Evolutionary conservation across 345 rosid species (phyloP).

Genomic region (Eucalyptus albens): DNA sequence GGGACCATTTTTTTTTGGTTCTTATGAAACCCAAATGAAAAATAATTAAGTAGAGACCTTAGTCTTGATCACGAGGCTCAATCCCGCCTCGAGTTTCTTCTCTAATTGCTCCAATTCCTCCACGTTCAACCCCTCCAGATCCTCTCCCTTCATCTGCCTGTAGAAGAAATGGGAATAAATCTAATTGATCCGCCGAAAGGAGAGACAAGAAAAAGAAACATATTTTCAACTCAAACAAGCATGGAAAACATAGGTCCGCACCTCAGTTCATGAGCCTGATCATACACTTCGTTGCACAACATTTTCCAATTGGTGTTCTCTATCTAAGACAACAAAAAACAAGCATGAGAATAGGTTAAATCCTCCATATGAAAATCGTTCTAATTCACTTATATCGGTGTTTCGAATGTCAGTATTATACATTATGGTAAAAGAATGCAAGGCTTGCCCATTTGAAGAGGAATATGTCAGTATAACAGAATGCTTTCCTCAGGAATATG

Average conservation of each 20-base stretch:
- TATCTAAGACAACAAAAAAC: too few species aligned
- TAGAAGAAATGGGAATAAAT: not conserved
- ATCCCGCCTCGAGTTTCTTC: not conserved
- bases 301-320: not conserved
- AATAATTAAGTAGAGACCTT: not conserved
- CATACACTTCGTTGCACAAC: not conserved
- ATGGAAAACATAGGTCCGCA: not conserved
- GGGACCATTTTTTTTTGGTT: not conserved
- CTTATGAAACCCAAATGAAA: not conserved
- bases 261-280: not conserved
- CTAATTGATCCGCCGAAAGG: not conserved
- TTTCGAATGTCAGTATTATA: not conserved
- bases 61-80: not conserved
- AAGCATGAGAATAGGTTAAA: not conserved
- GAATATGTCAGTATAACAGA: not conserved
- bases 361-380: not conserved
- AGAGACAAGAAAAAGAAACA: not conserved
- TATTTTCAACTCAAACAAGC: not conserved
- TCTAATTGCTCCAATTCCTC: conserved; percentile 10
- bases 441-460: not conserved
- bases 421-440: not conserved
- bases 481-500: not conserved
- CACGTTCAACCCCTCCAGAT: conserved; percentile 2
- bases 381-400: not conserved
- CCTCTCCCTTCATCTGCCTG: conserved; percentile 16